phyloP scores from a whole-genome alignment of 441 rosid genomes.

The Pelargonium hybrid region DNA sequence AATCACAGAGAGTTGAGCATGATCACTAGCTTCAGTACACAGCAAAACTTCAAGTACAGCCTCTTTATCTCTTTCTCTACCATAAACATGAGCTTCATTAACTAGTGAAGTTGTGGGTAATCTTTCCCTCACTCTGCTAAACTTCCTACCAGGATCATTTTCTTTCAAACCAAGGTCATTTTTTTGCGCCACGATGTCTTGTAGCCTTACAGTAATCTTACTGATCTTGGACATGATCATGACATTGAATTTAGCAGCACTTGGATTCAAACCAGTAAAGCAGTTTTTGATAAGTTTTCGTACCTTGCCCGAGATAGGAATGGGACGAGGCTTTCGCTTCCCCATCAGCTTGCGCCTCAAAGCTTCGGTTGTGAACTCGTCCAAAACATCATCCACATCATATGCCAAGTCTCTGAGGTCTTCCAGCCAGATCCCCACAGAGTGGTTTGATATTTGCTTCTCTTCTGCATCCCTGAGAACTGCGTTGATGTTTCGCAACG shows the following conservation, averaged over 20 bases:
- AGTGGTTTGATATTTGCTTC: slow-evolving; percentile 13
- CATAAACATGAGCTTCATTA: slow-evolving; percentile 4
- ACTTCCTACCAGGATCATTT: slow-evolving; percentile 5
- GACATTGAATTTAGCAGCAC: not conserved
- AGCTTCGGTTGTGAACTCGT: slow-evolving; percentile 16
- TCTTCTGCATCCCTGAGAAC: slow-evolving; percentile 23
- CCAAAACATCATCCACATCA: slow-evolving; percentile 26
- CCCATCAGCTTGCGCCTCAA: not conserved
- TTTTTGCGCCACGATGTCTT: slow-evolving; percentile 13
- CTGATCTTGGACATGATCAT: slow-evolving; percentile 11
- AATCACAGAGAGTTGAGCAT: slow-evolving; percentile 11
- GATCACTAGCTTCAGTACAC: not conserved
- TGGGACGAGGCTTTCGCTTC: not conserved
- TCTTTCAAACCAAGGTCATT: slow-evolving; percentile 13
- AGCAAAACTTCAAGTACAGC: slow-evolving; percentile 8
- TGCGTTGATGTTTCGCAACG: not conserved
- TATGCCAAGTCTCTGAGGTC: slow-evolving; percentile 17
- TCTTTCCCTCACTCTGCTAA: not conserved
- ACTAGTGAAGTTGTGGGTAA: slow-evolving; percentile 16
- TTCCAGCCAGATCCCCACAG: slow-evolving; percentile 16
- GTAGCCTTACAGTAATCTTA: slow-evolving; percentile 14
- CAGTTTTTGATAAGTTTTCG: not conserved
- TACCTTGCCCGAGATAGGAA: slow-evolving; percentile 11
- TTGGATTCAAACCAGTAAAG: slow-evolving; percentile 1
- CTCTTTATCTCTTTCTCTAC: slow-evolving; percentile 12